Percentiles rank a stretch among this genome's conserved stretches.
These are phyloP conservation scores for Elsinoe necatrix DNA, from an alignment of 2,329 filamentous ascomycete species.

Conservation along the genomic window DNA sequence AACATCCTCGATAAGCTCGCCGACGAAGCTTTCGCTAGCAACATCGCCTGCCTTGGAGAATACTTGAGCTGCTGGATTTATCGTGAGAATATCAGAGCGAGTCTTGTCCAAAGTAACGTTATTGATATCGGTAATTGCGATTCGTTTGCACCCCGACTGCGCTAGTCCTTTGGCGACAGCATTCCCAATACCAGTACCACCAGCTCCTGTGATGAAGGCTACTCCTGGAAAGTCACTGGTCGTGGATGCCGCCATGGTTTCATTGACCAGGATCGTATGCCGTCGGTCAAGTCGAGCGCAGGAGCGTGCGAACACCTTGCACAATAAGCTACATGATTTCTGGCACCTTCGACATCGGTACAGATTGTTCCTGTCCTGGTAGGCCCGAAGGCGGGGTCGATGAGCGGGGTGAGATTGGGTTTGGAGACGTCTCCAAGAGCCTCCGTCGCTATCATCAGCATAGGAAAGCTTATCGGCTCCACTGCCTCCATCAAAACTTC, in stretches of 20 bases:
- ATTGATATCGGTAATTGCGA: constrained; percentile 37
- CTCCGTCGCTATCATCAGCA: not conserved
- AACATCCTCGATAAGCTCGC: constrained; percentile 18
- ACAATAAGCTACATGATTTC: too few species aligned
- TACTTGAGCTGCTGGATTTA: constrained; percentile 23
- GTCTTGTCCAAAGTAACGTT: constrained; percentile 30
- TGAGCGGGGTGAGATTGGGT: not conserved
- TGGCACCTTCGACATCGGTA: too few species aligned
- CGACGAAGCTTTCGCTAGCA: constrained; percentile 30
- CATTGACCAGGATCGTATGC: too few species aligned
- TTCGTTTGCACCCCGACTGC: constrained; percentile 36
- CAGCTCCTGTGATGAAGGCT: constrained; percentile 29
- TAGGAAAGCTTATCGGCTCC: not conserved
- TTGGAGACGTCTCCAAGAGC: not conserved
- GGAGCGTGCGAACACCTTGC: too few species aligned
- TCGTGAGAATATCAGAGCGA: constrained; percentile 24
- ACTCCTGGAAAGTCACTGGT: constrained; percentile 24
- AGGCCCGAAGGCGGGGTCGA: not conserved
- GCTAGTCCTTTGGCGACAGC: constrained; percentile 39
- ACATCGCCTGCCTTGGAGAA: constrained; percentile 31
- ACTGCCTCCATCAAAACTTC: not conserved
- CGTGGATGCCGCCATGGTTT: not conserved
- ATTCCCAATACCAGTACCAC: constrained; percentile 35
- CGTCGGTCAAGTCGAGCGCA: too few species aligned
- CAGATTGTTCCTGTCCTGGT: too few species aligned